Evolutionary conservation across 495 filamentous ascomycete genomes (phyloP).

Genomic region (Neurospora africana): DNA sequence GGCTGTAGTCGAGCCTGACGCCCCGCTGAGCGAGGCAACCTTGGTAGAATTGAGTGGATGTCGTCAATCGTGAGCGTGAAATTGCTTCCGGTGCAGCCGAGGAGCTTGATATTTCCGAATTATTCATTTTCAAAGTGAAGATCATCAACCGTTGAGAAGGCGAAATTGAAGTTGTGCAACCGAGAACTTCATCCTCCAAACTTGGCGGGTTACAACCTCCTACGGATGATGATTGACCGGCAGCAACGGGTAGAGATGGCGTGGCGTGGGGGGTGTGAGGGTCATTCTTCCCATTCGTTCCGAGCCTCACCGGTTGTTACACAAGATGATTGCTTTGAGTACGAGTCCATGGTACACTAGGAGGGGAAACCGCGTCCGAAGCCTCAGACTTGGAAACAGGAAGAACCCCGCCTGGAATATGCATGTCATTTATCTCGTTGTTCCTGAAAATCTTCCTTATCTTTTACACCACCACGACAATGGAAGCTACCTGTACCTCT

Average conservation of each 20-base stretch:
- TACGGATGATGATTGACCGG: neutral
- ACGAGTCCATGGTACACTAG: neutral
- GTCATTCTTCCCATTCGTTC: neutral
- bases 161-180: neutral
- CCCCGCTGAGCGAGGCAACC: neutral
- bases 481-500: too few relatives aligned
- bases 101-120: neutral
- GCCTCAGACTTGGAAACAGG: neutral
- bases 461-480: neutral
- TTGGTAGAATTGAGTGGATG: neutral
- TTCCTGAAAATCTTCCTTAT: neutral
- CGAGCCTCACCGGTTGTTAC: neutral
- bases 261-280: neutral
- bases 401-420: neutral
- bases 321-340: neutral
- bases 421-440: neutral
- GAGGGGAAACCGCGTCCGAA: neutral
- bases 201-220: neutral
- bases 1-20: neutral
- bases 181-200: neutral
- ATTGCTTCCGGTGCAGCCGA: neutral
- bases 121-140: neutral
- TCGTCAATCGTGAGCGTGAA: neutral
- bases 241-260: neutral
- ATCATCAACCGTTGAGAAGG: neutral